Base-by-base conservation (phyloP, 192 early-diverging fungal genomes). In the Podila horticola region DNA sequence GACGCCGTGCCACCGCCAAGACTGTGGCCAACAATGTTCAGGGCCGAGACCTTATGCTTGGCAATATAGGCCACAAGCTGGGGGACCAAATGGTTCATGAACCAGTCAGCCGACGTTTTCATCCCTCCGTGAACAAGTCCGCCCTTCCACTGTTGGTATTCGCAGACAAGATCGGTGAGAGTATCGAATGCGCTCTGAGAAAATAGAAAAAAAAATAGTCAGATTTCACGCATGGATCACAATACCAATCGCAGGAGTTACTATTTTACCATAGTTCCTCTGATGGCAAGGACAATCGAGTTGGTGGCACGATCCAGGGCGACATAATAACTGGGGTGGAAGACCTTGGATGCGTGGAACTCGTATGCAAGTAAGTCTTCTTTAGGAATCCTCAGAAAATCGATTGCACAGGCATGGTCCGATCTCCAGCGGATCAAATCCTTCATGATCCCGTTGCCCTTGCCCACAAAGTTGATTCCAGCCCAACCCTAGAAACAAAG, bases 101-200 rank as follows among this genome's bases (percentile, higher is more conserved):
- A 87, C 90, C 91, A 95, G 51, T 91, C 86, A 13, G 93, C 93
- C 9, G 92, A 90, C 19, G 89, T 75, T 84, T 92, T 90, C 86
- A 94, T 92, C 7, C 93, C 93, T 58, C 88, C 88, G 62, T 95
- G 93, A 38, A 94, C 91, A 17, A 93, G 81, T 0, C 93, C 93
- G 55, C 93, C 93, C 59, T 89, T 88, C 92, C 92, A 94, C 38
- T 90, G 92, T 57, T 89, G 85, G 71, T 95, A 95, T 72, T 92
- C 92, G 67, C 93, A 95, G 0, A 89, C 90, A 22, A 95, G 69
- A 73, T 95, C 93, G 0, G 93, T 92, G 31, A 95, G 67, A 1
- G 93, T 91, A 66, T 95, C 93, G 67, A 91, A 89, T 0, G 88
- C 84, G 52, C 91, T 93, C 89, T 90, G 75, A 30, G 20, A 30